These are phyloP conservation scores for Backusella morwellensis DNA, from an alignment of 192 early-diverging fungal genomes.

Conservation along the genomic window DNA sequence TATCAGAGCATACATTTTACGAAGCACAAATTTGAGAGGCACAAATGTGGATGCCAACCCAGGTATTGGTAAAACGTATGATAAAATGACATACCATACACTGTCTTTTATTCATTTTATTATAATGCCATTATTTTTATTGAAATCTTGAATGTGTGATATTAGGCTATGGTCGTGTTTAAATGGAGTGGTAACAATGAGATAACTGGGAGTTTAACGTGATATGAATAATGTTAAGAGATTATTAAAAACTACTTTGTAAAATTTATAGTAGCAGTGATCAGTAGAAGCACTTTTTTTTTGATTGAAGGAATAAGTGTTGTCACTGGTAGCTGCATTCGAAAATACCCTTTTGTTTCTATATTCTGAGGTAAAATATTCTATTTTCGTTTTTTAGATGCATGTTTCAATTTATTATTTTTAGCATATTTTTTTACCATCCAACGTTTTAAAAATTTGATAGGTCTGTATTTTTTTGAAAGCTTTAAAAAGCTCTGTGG, in stretches of 20 bases:
- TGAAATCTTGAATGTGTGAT: too few species aligned
- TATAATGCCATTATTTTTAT: too few species aligned
- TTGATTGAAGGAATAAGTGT: neutral
- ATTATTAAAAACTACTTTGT: neutral
- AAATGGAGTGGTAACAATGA: neutral
- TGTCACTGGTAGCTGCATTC: neutral
- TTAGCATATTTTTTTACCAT: neutral
- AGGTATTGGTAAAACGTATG: too few species aligned
- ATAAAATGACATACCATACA: too few species aligned
- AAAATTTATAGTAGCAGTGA: neutral
- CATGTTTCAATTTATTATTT: constrained; percentile 5
- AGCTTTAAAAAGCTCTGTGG: neutral
- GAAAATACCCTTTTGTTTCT: neutral
- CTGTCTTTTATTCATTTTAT: too few species aligned
- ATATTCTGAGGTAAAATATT: neutral
- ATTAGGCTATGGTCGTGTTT: too few species aligned
- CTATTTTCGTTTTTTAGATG: neutral
- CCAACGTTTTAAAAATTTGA: neutral
- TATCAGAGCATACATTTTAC: neutral
- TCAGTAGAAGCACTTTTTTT: neutral
- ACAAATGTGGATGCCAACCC: neutral
- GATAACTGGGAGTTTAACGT: neutral
- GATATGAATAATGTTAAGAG: neutral
- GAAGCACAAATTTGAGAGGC: neutral
- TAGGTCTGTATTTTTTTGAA: neutral